phyloP scores from a whole-genome alignment of 768 basidiomycete genomes.

The Candolleomyces aberdarensis region DNA sequence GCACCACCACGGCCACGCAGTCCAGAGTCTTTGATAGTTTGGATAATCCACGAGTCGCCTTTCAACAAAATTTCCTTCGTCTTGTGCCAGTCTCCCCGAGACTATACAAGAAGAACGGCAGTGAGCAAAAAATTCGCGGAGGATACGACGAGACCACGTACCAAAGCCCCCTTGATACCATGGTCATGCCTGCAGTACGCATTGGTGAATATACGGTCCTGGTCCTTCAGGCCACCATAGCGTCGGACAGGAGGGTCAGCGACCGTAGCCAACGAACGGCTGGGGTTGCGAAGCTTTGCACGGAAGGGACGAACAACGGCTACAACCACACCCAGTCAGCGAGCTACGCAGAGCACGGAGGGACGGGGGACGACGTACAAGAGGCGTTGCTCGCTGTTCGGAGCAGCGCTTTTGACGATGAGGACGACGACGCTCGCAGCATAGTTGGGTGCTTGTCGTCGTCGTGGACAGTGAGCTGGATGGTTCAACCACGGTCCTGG shows the following conservation, averaged over 20 bases:
- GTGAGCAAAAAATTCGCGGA: background rate
- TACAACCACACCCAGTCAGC: conserved; percentile 9
- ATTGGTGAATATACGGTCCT: conserved; percentile 93
- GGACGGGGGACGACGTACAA: conserved; percentile 19
- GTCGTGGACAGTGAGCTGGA: conserved; percentile 25
- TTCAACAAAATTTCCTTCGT: conserved; percentile 96
- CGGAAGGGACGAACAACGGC: conserved; percentile 28
- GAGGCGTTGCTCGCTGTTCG: conserved; percentile 24
- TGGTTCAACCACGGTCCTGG: conserved; percentile 4
- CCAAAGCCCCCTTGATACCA: conserved; percentile 89
- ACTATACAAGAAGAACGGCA: conserved; percentile 36
- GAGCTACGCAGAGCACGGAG: background rate
- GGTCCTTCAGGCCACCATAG: conserved; percentile 94
- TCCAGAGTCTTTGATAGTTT: conserved; percentile 94
- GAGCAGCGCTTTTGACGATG: conserved; percentile 35
- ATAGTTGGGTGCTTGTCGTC: conserved; percentile 26
- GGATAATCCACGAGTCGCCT: conserved; percentile 96
- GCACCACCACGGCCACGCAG: conserved; percentile 95
- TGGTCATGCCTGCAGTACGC: conserved; percentile 86
- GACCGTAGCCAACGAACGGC: conserved; percentile 65
- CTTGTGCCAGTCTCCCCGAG: conserved; percentile 96
- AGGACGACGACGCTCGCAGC: conserved; percentile 31
- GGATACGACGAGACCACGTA: conserved; percentile 29
- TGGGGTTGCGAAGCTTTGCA: conserved; percentile 30
- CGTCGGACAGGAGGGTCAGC: conserved; percentile 83